Conservation (phyloP, 176 grass and related monocot species). For the Tillandsia fasciculata region DNA sequence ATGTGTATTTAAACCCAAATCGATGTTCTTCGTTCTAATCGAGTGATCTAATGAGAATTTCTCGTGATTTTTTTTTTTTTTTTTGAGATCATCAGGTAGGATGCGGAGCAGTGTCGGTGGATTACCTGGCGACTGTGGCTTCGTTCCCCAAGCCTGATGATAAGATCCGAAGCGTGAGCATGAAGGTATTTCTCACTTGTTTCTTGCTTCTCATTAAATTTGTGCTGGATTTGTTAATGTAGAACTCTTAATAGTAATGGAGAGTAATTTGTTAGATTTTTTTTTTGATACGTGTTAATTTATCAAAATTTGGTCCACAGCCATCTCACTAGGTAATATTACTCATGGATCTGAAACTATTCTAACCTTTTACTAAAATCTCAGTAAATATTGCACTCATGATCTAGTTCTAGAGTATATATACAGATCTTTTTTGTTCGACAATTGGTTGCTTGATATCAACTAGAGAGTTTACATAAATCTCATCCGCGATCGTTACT, state of each 20-base stretch:
- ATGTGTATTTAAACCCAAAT: neutral
- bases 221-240: neutral
- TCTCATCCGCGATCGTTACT: too few relatives aligned
- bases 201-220: neutral
- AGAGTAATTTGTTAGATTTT: neutral
- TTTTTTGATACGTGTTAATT: too few relatives aligned
- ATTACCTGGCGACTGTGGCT: constrained; percentile 82
- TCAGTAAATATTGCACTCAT: too few relatives aligned
- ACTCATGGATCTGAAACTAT: too few relatives aligned
- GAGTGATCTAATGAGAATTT: constrained; percentile 1
- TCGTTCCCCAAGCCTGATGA: constrained; percentile 84
- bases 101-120: constrained; percentile 56
- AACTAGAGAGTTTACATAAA: too few relatives aligned
- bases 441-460: too few relatives aligned
- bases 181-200: constrained; percentile 36
- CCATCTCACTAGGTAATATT: too few relatives aligned
- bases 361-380: too few relatives aligned
- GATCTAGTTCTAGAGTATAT: too few relatives aligned
- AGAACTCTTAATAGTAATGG: neutral
- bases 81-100: constrained; percentile 27
- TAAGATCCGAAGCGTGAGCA: constrained; percentile 77
- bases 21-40: neutral
- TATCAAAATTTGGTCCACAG: too few relatives aligned
- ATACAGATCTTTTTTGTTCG: too few relatives aligned
- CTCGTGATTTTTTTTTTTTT: neutral